Evolutionary conservation across 129 eudicot species (phyloP).

Genomic region (Artemisia annua): DNA sequence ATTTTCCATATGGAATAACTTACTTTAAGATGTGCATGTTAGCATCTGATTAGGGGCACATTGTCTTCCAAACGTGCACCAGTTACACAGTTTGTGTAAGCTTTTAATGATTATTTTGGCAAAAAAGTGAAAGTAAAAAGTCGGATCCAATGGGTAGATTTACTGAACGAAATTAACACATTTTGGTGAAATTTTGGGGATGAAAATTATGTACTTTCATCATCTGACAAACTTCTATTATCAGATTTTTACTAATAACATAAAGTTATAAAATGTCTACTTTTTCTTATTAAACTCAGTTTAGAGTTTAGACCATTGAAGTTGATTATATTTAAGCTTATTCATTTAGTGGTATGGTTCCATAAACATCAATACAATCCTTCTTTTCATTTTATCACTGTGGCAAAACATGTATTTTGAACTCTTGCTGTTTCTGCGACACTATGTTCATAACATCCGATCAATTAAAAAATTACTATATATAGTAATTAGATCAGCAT

Average conservation of each 20-base stretch:
- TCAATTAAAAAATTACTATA: conserved; percentile 5
- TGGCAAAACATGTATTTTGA: background rate
- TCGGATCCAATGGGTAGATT: conserved; percentile 15
- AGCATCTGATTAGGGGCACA: background rate
- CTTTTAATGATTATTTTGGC: conserved; percentile 1
- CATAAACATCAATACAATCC: background rate
- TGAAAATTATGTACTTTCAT: background rate
- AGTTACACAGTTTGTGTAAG: background rate
- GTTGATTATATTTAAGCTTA: background rate
- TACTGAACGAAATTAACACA: conserved; percentile 3
- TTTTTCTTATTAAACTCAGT: background rate
- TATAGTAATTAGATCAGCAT: conserved; percentile 21
- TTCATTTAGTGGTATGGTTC: background rate
- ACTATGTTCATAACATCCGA: background rate
- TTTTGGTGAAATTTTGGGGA: background rate
- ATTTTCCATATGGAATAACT: background rate
- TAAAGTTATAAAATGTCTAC: background rate
- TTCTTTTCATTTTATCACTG: background rate
- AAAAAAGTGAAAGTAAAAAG: conserved; percentile 4
- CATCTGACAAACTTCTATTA: conserved; percentile 3
- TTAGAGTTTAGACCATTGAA: background rate
- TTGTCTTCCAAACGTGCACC: background rate
- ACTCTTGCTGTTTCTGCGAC: conserved; percentile 2
- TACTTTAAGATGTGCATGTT: background rate
- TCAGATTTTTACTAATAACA: background rate